These are phyloP conservation scores for Chaetomium cochliodes DNA, from an alignment of 495 filamentous ascomycete species.

Conservation along the genomic window DNA sequence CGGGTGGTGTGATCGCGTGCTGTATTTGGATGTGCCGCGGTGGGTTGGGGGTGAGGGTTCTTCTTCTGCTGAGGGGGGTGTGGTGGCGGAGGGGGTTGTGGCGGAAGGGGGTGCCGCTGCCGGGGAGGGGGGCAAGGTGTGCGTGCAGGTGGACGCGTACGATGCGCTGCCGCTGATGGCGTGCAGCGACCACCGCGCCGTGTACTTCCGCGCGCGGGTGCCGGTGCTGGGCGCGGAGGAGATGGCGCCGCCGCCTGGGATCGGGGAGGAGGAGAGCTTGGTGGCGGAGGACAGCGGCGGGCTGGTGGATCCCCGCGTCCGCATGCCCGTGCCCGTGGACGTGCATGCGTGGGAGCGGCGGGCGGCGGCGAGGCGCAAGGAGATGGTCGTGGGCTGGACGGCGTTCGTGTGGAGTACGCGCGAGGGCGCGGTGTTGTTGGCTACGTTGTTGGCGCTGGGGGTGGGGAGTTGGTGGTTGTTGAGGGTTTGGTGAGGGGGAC, in stretches of 20 bases:
- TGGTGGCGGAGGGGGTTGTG: neutral
- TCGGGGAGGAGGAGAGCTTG: conserved; percentile 3
- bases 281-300: conserved; percentile 14
- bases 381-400: conserved; percentile 47
- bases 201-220: conserved; percentile 63
- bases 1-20: conserved; percentile 89
- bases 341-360: conserved; percentile 47
- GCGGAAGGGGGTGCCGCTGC: too few species aligned
- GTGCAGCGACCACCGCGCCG: conserved; percentile 82
- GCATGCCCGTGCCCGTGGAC: conserved; percentile 43
- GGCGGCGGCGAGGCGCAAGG: conserved; percentile 40
- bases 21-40: conserved; percentile 66
- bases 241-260: conserved; percentile 27
- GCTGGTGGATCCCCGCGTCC: conserved; percentile 37
- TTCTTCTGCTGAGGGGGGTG: neutral
- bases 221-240: conserved; percentile 46
- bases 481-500: conserved; percentile 18
- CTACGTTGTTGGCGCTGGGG: conserved; percentile 36
- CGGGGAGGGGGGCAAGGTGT: conserved; percentile 7
- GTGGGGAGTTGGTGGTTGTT: conserved; percentile 45
- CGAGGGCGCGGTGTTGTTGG: conserved; percentile 40
- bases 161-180: conserved; percentile 68
- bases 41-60: conserved; percentile 39
- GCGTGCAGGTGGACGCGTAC: conserved; percentile 59
- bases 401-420: conserved; percentile 47